A percentile compares a stretch with the other conserved stretches of the same genome.
phyloP scores from a whole-genome alignment of 768 basidiomycete species.

The Hemileccinum rubropunctum region DNA sequence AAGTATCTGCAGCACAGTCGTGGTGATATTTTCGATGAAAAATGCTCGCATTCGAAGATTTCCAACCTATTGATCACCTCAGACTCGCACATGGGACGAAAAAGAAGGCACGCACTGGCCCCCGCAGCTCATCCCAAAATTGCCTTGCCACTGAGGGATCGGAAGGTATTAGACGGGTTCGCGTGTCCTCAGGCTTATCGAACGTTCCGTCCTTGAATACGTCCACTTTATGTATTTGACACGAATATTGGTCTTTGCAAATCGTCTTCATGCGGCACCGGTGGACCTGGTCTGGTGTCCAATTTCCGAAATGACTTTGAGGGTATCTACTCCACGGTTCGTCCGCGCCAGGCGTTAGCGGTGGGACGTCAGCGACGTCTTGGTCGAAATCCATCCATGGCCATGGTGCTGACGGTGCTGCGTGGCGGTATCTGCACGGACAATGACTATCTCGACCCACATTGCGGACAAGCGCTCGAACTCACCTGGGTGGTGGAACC shows the following conservation, averaged over 20 bases:
- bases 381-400: constrained; percentile 39
- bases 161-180: constrained; percentile 14
- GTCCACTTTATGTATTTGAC: constrained; percentile 23
- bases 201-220: constrained; percentile 16
- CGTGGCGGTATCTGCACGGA: constrained; percentile 33
- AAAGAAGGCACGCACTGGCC: constrained; percentile 18
- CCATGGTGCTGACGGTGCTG: constrained; percentile 40
- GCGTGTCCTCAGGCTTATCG: constrained; percentile 5
- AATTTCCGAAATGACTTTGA: constrained; percentile 52
- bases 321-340: constrained; percentile 42
- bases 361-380: constrained; percentile 16
- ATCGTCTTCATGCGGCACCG: constrained; percentile 34
- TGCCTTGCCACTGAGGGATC: constrained; percentile 4
- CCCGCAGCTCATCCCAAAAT: constrained; percentile 31
- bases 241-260: constrained; percentile 11
- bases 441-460: constrained; percentile 16
- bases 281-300: constrained; percentile 44
- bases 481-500: constrained; percentile 27
- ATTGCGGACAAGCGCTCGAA: neutral
- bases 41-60: constrained; percentile 31
- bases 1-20: constrained; percentile 34
- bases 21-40: constrained; percentile 37
- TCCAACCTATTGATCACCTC: constrained; percentile 14
- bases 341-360: neutral
- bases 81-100: neutral